phyloP scores from a whole-genome alignment of 148 eudicot species.

The Simmondsia chinensis region DNA sequence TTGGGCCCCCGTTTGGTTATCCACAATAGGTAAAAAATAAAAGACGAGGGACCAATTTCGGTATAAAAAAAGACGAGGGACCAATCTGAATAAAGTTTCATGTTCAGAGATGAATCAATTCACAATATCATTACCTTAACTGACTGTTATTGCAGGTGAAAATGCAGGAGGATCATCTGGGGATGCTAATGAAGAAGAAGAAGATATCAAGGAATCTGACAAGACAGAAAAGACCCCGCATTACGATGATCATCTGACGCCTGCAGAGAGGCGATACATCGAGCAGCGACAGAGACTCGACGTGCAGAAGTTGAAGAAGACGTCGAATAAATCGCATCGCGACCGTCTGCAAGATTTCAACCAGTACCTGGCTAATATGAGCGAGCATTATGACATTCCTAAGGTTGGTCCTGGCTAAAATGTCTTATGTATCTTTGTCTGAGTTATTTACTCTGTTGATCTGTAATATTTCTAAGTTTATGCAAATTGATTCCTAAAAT shows the following conservation, averaged over 20 bases:
- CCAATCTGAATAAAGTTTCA: no score
- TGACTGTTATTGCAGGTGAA: constrained; percentile 18
- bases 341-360: constrained; percentile 85
- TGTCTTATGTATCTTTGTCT: no score
- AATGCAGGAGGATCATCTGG: constrained; percentile 17
- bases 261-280: constrained; percentile 91
- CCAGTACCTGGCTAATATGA: constrained; percentile 83
- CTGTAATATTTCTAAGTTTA: no score
- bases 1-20: no score
- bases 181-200: constrained; percentile 28
- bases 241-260: constrained; percentile 54
- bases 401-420: constrained; percentile 98
- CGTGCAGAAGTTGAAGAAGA: constrained; percentile 58
- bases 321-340: constrained; percentile 77
- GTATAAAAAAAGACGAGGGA: no score
- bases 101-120: no score
- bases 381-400: constrained; percentile 97
- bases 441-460: no score
- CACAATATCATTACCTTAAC: not conserved
- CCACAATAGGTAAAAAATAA: no score
- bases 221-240: constrained; percentile 24
- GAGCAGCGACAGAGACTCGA: constrained; percentile 79
- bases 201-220: constrained; percentile 19
- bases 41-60: no score
- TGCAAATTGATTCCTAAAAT: no score